Evolutionary conservation across 163 green algal genomes (phyloP), one percentile per base, ranked within the genome.

Genomic region (Chloroidium sp.): DNA sequence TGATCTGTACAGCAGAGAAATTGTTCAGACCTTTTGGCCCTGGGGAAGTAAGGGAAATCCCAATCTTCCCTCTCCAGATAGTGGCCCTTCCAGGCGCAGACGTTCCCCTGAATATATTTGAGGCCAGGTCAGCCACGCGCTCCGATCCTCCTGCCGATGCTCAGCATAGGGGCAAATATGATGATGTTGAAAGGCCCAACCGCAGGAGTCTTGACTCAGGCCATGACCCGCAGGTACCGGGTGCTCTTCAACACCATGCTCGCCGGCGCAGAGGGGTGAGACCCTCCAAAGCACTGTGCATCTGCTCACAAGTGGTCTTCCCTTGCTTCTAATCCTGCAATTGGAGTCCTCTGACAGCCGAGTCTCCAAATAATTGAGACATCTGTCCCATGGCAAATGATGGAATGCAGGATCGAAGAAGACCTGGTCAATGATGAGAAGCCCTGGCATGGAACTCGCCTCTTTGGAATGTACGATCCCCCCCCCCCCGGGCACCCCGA

Each of bases 221-320:
- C 6, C 6, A 6, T 62, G 69, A 36, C 59, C n/a, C 57, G 60
- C 69, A 91, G 93, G 62, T 97, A 97, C 80, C 85, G 94, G 2
- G 92, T 97, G 6, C 88, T 97, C 10, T 97, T 97, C 83, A 93
- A 89, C 87, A 97, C 94, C 10, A 84, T 97, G 3, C 83, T 97
- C 67, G 88, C 83, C 1, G 91, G 90, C 0, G 81, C 80, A n/a
- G 82, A 91, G 0, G 90, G 85, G 86, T 90, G 68, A 83, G 88
- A 36, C 36, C 36, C 36, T 36, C 36, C 36, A 36, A 36, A 36
- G 36, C 36, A 36, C 36, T 36, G 36, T 36, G 36, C 36, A 36
- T 36, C 36, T 36, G 36, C 36, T 36, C 36, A 36, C 36, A 36
- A 36, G 36, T 36, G 2, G 14, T 1, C 61, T 59, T 6, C 62